Evolutionary conservation across 2,329 filamentous ascomycete species (phyloP), one percentile per base, ranked within the genome.

Genomic region (Arthroderma sp.): DNA sequence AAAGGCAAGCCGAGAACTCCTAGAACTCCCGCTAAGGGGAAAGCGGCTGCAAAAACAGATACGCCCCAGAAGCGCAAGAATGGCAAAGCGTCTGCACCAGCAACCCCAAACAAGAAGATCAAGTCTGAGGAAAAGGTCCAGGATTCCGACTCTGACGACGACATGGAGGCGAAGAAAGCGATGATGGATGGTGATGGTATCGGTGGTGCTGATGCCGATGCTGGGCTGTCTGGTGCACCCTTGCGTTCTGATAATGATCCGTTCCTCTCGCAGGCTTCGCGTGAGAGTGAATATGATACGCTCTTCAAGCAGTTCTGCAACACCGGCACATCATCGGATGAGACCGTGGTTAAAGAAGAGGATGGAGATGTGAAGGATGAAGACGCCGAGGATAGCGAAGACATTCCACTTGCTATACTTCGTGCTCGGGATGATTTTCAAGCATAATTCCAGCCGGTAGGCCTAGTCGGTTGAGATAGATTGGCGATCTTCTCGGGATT

Each of bases 21-120:
- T 41, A 58, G 57, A 46, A 60, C 38, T 29, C 38, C 46, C 3
- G 39, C 36, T 6, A 62, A 49, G 36, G 51, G 37, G 50, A 54
- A 50, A 42, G 49, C 36, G 42, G 31, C 41, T 29, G 29, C 40
- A 8, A 11, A 34, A 2, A 36, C 38, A 9, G 29, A 28, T 7
- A 48, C 43, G 15, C 38, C 49, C 4, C 39, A 29, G 28, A 54
- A 53, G 47, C 50, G 48, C 42, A 54, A 51, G 42, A 36, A 36
- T 28, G 43, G 40, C 34, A 45, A 46, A 6, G 42, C 37, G 7
- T 36, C 44, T 8, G 40, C 32, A 22, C 31, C 31, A 9, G 40
- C 29, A 2, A 47, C 48, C 10, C 42, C 48, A 6, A 48, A 48
- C 4, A 53, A 53, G 29, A 51, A 50, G 38, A 27, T 39, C 39